Conservation (phyloP, 257 asterid species). For the Solanum ossicruentum region DNA sequence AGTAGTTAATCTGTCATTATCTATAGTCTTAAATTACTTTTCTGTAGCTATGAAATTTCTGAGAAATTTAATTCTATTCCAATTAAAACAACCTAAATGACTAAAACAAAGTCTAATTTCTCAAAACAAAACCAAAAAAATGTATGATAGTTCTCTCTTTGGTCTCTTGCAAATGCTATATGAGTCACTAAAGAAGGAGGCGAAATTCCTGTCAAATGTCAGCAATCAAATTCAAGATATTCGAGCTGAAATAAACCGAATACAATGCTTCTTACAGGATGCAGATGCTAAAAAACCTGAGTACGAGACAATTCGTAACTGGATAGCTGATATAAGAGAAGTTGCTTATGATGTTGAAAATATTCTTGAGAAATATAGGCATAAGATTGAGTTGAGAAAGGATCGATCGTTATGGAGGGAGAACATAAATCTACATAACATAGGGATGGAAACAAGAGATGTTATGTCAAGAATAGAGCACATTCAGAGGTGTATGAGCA, state of each 20-base stretch:
- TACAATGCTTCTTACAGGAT: constrained; percentile 30
- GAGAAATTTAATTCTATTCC: neutral
- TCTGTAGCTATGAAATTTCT: neutral
- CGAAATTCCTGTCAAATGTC: constrained; percentile 6
- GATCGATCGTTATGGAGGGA: constrained; percentile 13
- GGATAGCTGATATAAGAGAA: constrained; percentile 40
- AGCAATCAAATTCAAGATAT: constrained; percentile 19
- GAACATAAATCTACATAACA: constrained; percentile 4
- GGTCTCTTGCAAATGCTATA: constrained; percentile 7
- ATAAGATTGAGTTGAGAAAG: constrained; percentile 6
- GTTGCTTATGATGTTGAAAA: constrained; percentile 35
- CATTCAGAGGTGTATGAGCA: constrained; percentile 25
- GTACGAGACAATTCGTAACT: constrained; percentile 23
- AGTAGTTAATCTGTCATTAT: neutral
- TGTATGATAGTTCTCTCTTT: neutral
- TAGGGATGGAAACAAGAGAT: constrained; percentile 16
- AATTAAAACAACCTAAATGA: neutral
- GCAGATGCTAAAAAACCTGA: constrained; percentile 33
- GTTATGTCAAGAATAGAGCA: constrained; percentile 26
- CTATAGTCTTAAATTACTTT: neutral
- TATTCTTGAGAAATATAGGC: constrained; percentile 11
- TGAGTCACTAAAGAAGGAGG: constrained; percentile 13
- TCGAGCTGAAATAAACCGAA: constrained; percentile 24
- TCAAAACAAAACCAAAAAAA: neutral
- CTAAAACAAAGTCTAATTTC: neutral